Evolutionary conservation across 345 rosid genomes (phyloP).

Genomic region (Conringia planisiliqua): DNA sequence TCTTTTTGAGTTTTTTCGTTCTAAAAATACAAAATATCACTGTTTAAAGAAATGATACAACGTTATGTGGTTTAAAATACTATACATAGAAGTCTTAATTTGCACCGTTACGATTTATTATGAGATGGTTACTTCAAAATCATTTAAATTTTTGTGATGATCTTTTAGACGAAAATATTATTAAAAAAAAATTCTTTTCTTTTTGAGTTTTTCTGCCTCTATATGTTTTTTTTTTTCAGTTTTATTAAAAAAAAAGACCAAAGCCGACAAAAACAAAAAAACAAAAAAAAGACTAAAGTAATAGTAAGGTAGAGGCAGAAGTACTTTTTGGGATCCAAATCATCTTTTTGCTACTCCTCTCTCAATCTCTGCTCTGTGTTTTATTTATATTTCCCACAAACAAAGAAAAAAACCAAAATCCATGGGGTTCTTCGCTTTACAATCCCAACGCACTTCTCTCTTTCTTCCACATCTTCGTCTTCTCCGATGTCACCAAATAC

Average conservation of each 20-base stretch:
- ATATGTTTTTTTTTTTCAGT: background rate
- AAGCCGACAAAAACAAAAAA: background rate
- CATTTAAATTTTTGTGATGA: background rate
- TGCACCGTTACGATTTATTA: background rate
- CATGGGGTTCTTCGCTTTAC: conserved; percentile 68
- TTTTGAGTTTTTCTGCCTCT: background rate
- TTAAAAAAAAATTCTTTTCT: background rate
- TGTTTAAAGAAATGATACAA: background rate
- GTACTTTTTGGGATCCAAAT: conserved; percentile 52
- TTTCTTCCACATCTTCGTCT: conserved; percentile 12
- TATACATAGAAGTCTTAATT: background rate
- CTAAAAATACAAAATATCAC: background rate
- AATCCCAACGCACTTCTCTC: conserved; percentile 53
- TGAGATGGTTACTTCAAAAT: background rate
- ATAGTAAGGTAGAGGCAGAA: conserved; percentile 22
- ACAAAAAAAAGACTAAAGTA: background rate
- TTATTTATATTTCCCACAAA: conserved; percentile 49
- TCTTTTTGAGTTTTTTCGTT: background rate
- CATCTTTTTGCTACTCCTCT: conserved; percentile 33
- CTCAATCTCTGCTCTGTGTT: conserved; percentile 6
- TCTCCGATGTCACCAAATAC: conserved; percentile 53
- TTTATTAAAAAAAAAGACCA: background rate
- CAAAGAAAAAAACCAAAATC: conserved; percentile 32
- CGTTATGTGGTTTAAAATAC: background rate
- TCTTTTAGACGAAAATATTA: background rate